Conservation (phyloP, 2,329 filamentous ascomycete genomes). For the Huntiella abstrusa region DNA sequence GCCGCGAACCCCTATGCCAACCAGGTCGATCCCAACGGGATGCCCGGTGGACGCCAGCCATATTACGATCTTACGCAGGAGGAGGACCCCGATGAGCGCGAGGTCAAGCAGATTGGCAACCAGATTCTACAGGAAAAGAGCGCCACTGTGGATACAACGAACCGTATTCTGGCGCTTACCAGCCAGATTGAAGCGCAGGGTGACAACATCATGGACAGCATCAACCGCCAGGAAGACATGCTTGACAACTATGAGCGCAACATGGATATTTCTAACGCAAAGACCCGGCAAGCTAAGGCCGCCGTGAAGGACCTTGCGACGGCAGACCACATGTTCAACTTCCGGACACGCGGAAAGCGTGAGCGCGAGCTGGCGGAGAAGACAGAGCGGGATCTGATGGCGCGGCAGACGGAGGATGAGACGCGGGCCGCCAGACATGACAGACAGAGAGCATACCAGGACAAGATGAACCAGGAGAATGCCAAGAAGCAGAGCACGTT, state of each 20-base stretch:
- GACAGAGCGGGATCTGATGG: conserved; percentile 31
- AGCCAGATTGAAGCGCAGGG: conserved; percentile 51
- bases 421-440: conserved; percentile 8
- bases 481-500: conserved; percentile 4
- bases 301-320: conserved; percentile 69
- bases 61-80: conserved; percentile 56
- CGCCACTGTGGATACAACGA: conserved; percentile 11
- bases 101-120: conserved; percentile 41
- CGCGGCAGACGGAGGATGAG: conserved; percentile 5
- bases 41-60: conserved; percentile 41
- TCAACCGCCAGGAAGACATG: conserved; percentile 56
- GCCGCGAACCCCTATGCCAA: conserved; percentile 11
- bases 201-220: conserved; percentile 52
- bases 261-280: conserved; percentile 58
- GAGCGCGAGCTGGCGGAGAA: conserved; percentile 52
- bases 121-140: conserved; percentile 36
- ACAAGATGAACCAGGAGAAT: conserved; percentile 4
- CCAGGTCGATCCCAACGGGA: conserved; percentile 7
- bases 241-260: conserved; percentile 70
- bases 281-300: conserved; percentile 59
- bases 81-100: conserved; percentile 55
- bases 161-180: conserved; percentile 40
- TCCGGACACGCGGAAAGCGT: conserved; percentile 40
- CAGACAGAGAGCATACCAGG: conserved; percentile 18
- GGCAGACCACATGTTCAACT: conserved; percentile 67